phyloP scores from a whole-genome alignment of 1,284 basidiomycete species.

The Ganoderma leucocontextum region DNA sequence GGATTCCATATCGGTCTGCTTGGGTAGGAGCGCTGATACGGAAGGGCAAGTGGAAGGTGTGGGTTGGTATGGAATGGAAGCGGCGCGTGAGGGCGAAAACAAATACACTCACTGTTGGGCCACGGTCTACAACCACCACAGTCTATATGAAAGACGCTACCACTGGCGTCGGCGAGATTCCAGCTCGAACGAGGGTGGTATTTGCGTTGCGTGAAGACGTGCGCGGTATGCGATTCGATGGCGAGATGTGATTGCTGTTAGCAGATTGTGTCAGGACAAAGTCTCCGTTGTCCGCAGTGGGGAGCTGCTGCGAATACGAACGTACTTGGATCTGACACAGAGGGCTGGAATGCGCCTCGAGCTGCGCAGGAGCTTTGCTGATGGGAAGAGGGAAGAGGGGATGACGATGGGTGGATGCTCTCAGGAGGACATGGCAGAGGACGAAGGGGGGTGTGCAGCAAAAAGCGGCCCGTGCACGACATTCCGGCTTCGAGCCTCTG shows the following conservation, averaged over 20 bases:
- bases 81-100: neutral
- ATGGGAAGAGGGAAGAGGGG: neutral
- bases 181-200: neutral
- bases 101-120: slow-evolving; percentile 12
- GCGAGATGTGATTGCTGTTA: slow-evolving; percentile 1
- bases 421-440: slow-evolving; percentile 16
- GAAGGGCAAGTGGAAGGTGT: neutral
- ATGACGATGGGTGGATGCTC: neutral
- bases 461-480: slow-evolving; percentile 23
- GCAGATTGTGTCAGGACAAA: slow-evolving; percentile 10
- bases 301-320: slow-evolving; percentile 5
- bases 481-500: slow-evolving; percentile 22
- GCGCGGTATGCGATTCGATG: neutral
- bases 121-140: slow-evolving; percentile 9
- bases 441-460: slow-evolving; percentile 21
- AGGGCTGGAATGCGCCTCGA: neutral
- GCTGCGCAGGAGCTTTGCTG: neutral
- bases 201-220: neutral
- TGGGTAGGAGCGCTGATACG: neutral
- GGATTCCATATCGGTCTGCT: slow-evolving; percentile 22
- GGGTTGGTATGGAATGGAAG: slow-evolving; percentile 4
- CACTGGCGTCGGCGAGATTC: neutral
- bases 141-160: neutral
- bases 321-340: slow-evolving; percentile 11
- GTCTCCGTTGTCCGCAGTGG: neutral